Evolutionary conservation across 306 rosid species (phyloP).

Genomic region (Astragalus membranaceus): DNA sequence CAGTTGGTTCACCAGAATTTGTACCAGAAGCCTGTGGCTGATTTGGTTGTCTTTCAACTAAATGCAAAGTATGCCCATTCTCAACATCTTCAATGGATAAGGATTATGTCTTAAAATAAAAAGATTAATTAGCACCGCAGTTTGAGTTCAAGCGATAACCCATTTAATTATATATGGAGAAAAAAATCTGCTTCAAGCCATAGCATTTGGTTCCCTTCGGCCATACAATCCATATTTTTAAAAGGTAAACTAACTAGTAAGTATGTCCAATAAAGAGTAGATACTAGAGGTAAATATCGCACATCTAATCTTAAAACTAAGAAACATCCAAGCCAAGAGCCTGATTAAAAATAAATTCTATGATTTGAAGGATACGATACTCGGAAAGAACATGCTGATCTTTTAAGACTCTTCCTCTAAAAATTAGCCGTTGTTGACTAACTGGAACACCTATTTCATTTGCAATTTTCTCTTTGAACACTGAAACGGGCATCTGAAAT

Average conservation of each 20-base stretch:
- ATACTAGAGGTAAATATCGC: not conserved
- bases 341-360: not conserved
- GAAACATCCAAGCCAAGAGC: not conserved
- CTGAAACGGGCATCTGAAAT: conserved; percentile 70
- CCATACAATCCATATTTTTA: not conserved
- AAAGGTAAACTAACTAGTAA: not conserved
- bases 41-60: conserved; percentile 81
- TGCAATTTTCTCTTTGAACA: conserved; percentile 86
- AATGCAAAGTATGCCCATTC: conserved; percentile 93
- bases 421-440: conserved; percentile 81
- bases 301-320: not conserved
- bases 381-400: conserved; percentile 79
- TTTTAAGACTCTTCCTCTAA: conserved; percentile 94
- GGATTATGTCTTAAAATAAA: conserved; percentile 29
- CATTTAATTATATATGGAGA: not conserved
- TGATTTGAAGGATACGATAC: conserved; percentile 71
- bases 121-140: not conserved
- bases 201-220: not conserved
- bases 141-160: not conserved
- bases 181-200: not conserved
- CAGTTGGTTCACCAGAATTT: conserved; percentile 47
- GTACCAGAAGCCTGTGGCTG: conserved; percentile 54
- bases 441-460: conserved; percentile 73
- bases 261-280: not conserved
- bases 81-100: conserved; percentile 74